phyloP scores from a whole-genome alignment of 73 alveolate genomes.

The Blepharisma stoltei region DNA sequence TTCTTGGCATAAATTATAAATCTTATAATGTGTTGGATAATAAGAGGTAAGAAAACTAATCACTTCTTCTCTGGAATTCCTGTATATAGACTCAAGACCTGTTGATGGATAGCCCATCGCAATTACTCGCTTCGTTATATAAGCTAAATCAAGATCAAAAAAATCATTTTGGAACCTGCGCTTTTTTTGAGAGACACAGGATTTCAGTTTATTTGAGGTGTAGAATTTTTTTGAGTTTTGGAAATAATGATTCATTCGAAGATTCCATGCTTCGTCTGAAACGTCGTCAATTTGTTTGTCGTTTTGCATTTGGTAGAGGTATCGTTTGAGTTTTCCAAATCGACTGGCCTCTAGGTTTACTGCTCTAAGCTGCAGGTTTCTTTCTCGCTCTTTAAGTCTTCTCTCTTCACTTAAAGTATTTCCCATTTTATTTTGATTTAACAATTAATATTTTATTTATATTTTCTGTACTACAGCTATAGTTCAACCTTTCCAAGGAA shows the following conservation, averaged over 20 bases:
- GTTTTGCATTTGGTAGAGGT: background rate
- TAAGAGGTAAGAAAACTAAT: slow-evolving; percentile 71
- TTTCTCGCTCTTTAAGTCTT: background rate
- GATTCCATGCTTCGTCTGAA: slow-evolving; percentile 12
- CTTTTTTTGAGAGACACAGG: slow-evolving; percentile 66
- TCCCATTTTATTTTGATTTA: slow-evolving; percentile 7
- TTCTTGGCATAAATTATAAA: slow-evolving; percentile 68
- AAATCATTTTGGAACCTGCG: slow-evolving; percentile 71
- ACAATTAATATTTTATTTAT: background rate
- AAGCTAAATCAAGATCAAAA: slow-evolving; percentile 80
- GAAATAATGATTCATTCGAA: slow-evolving; percentile 20
- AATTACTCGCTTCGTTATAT: slow-evolving; percentile 86
- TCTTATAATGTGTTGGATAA: slow-evolving; percentile 82
- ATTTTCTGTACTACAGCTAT: background rate
- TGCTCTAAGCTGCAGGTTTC: slow-evolving; percentile 17
- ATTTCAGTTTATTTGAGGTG: slow-evolving; percentile 13
- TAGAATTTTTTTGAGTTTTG: background rate
- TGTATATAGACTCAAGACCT: slow-evolving; percentile 74
- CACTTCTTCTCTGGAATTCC: slow-evolving; percentile 92
- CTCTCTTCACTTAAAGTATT: background rate
- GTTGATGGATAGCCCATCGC: slow-evolving; percentile 98
- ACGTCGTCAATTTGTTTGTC: slow-evolving; percentile 16
- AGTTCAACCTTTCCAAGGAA: no score
- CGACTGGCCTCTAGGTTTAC: slow-evolving; percentile 11
- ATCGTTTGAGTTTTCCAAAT: slow-evolving; percentile 11